Evolutionary conservation across 1,139 yeast species (phyloP).

Genomic region (Nakaseomyces bracarensis): DNA sequence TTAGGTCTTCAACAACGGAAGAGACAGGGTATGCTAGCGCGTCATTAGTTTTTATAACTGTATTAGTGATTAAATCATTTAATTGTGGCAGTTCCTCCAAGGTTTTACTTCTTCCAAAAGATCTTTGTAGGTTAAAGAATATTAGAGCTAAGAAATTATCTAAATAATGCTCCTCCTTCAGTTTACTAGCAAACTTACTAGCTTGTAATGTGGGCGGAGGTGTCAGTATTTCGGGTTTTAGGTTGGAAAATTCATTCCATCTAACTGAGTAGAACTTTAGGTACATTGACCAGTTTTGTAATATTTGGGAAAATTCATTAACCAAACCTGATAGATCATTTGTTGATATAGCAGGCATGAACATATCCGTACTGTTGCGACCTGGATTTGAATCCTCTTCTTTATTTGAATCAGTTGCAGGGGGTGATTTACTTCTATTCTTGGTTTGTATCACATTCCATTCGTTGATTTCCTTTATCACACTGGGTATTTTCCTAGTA

Average conservation of each 20-base stretch:
- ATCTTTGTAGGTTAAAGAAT: conserved; percentile 61
- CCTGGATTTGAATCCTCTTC: conserved; percentile 3
- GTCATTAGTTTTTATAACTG: conserved; percentile 38
- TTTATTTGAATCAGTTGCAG: conserved; percentile 3
- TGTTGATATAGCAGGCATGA: conserved; percentile 33
- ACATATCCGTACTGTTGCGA: conserved; percentile 18
- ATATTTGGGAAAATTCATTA: conserved; percentile 63
- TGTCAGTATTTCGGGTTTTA: conserved; percentile 23
- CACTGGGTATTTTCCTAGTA: conserved; percentile 42
- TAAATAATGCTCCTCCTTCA: conserved; percentile 43
- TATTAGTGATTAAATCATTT: conserved; percentile 23
- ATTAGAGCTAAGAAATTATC: conserved; percentile 56
- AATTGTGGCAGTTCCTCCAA: conserved; percentile 65
- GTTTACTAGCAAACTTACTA: conserved; percentile 57
- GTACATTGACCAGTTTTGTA: conserved; percentile 84
- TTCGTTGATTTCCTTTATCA: conserved; percentile 43
- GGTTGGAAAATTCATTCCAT: conserved; percentile 41
- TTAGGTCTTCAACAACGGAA: conserved; percentile 79
- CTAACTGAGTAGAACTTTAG: conserved; percentile 63
- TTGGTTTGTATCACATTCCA: conserved; percentile 12
- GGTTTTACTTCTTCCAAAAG: conserved; percentile 73
- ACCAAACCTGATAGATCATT: conserved; percentile 50
- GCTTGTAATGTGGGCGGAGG: conserved; percentile 48
- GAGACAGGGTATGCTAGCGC: conserved; percentile 48
- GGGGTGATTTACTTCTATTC: conserved; percentile 1